These are phyloP conservation scores for Solanum piurae DNA, from an alignment of 257 asterid species.

Conservation along the genomic window DNA sequence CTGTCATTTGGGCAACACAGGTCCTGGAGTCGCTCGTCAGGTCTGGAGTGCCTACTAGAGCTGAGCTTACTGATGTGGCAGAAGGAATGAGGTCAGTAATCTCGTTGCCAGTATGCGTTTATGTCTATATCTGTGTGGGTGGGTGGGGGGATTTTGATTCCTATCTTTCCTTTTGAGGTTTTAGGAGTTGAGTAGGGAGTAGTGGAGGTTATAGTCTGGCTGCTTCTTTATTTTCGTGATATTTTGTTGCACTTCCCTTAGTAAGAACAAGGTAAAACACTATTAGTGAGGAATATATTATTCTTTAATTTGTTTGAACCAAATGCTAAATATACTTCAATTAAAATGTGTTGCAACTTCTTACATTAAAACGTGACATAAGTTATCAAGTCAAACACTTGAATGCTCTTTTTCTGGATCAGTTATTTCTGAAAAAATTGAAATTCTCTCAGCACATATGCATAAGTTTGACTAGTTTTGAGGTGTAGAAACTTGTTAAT, in stretches of 20 bases:
- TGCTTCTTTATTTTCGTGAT: background rate
- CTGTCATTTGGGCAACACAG: conserved; percentile 64
- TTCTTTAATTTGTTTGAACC: background rate
- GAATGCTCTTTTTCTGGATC: background rate
- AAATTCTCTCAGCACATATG: background rate
- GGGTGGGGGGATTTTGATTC: background rate
- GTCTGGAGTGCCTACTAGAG: conserved; percentile 55
- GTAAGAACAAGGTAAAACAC: background rate
- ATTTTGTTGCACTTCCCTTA: background rate
- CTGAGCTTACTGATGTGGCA: conserved; percentile 63
- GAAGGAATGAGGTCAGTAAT: conserved; percentile 49
- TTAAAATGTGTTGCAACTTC: background rate
- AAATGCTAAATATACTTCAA: background rate
- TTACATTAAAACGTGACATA: background rate
- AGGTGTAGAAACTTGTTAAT: background rate
- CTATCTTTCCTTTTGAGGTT: background rate
- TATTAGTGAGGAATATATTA: background rate
- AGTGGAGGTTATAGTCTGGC: background rate
- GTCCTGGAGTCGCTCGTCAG: conserved; percentile 59
- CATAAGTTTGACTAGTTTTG: background rate
- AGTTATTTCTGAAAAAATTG: background rate
- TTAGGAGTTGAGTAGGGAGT: background rate
- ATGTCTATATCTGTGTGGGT: background rate
- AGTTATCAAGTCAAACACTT: background rate
- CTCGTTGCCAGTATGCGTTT: background rate